These are phyloP conservation scores for Mallotus japonicus DNA, from an alignment of 441 rosid species.

Conservation along the genomic window DNA sequence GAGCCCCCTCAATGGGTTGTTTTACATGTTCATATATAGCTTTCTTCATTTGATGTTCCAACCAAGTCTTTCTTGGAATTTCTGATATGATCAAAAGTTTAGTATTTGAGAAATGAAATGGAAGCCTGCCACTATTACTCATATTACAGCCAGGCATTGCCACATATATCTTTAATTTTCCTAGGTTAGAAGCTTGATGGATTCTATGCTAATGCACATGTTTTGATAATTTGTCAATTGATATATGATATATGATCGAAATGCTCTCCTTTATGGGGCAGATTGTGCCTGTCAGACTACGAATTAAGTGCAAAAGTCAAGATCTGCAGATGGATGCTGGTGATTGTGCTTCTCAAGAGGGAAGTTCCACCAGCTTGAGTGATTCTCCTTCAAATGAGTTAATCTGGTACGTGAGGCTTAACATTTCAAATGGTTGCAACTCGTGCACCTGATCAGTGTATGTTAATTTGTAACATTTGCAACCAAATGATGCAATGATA, in stretches of 20 bases:
- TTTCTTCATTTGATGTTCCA: neutral
- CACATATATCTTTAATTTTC: constrained; percentile 4
- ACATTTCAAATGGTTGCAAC: neutral
- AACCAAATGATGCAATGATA: neutral
- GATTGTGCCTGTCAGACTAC: constrained; percentile 64
- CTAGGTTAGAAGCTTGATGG: constrained; percentile 3
- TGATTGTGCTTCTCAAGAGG: constrained; percentile 31
- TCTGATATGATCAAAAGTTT: neutral
- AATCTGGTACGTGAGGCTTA: constrained; percentile 52
- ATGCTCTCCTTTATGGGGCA: constrained; percentile 25
- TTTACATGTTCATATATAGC: neutral
- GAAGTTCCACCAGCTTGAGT: constrained; percentile 26
- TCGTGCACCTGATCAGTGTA: neutral
- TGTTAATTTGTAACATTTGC: neutral
- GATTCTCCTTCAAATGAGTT: constrained; percentile 45
- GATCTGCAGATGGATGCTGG: constrained; percentile 28
- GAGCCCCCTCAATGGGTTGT: neutral
- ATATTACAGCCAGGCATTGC: neutral
- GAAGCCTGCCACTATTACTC: neutral
- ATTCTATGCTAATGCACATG: neutral
- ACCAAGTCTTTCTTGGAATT: neutral
- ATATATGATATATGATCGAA: neutral
- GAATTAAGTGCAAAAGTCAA: constrained; percentile 58
- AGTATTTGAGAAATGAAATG: neutral
- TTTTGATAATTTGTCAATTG: neutral